Percentiles rank a stretch among this genome's conserved stretches.
Evolutionary conservation across 1,139 yeast species (phyloP).

Genomic region (Magnusiomyces fungicola): DNA sequence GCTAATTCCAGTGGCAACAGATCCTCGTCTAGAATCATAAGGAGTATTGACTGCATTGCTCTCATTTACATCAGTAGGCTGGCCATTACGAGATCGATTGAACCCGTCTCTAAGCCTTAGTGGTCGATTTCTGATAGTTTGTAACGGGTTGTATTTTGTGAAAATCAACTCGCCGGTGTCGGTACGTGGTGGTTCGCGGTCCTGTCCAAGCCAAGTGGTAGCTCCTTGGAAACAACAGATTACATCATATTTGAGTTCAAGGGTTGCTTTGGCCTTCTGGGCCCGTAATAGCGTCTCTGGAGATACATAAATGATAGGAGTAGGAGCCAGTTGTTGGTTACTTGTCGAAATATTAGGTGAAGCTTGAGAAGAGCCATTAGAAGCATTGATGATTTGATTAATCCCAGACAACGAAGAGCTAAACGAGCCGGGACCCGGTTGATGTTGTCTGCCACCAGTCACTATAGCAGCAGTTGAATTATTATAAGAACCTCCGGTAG

Average conservation of each 20-base stretch:
- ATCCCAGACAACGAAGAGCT: no score
- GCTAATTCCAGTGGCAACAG: no score
- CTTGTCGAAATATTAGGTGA: not conserved
- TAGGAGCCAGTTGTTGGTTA: not conserved
- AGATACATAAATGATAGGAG: not conserved
- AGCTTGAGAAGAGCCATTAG: not conserved
- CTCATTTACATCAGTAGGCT: no score
- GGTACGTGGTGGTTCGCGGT: not conserved
- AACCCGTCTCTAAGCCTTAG: not conserved
- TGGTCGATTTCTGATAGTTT: constrained; percentile 6
- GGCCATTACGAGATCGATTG: not conserved
- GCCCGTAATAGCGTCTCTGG: constrained; percentile 5
- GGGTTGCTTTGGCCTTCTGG: constrained; percentile 1
- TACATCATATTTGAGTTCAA: constrained; percentile 3
- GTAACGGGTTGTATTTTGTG: constrained; percentile 7
- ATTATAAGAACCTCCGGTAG: no score
- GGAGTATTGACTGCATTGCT: not conserved
- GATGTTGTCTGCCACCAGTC: no score
- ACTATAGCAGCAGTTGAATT: no score
- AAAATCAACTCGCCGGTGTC: not conserved
- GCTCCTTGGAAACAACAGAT: constrained; percentile 2
- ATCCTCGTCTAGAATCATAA: not conserved
- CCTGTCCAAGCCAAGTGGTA: constrained; percentile 1
- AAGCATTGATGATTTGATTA: not conserved
- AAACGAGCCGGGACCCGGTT: no score